These are phyloP conservation scores for Dactylella cylindrospora DNA, from an alignment of 2,329 filamentous ascomycete species.

Conservation along the genomic window DNA sequence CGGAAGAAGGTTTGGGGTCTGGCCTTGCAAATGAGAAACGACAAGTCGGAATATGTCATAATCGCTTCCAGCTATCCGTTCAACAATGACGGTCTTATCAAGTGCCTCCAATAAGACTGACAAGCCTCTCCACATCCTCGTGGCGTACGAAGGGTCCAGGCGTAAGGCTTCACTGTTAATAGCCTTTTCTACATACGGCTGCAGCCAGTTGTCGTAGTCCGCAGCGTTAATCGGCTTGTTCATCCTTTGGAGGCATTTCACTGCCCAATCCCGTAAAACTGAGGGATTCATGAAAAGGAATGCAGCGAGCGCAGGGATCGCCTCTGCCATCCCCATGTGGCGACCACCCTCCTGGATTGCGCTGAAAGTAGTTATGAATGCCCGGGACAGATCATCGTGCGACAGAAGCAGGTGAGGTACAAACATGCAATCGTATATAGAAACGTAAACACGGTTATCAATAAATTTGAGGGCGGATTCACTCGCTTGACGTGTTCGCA, in stretches of 20 bases:
- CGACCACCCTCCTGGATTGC: slow-evolving; percentile 45
- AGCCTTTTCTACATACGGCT: slow-evolving; percentile 42
- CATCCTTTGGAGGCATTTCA: slow-evolving; percentile 45
- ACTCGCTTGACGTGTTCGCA: slow-evolving; percentile 6
- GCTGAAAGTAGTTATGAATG: slow-evolving; percentile 43
- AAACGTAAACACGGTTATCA: slow-evolving; percentile 36
- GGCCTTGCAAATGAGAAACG: slow-evolving; percentile 46
- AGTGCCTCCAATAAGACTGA: slow-evolving; percentile 46
- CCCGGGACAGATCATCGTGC: slow-evolving; percentile 41
- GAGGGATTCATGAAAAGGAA: slow-evolving; percentile 47
- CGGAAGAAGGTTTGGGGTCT: slow-evolving; percentile 44
- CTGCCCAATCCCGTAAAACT: slow-evolving; percentile 43
- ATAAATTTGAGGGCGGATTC: slow-evolving; percentile 29
- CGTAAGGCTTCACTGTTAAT: slow-evolving; percentile 43
- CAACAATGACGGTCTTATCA: slow-evolving; percentile 46
- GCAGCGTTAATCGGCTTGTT: slow-evolving; percentile 41
- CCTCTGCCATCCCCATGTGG: slow-evolving; percentile 46
- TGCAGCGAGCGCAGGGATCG: slow-evolving; percentile 46
- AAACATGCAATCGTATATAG: slow-evolving; percentile 41
- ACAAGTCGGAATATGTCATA: slow-evolving; percentile 48
- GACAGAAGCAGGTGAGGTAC: slow-evolving; percentile 28
- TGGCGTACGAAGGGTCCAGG: slow-evolving; percentile 23
- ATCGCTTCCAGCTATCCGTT: slow-evolving; percentile 48
- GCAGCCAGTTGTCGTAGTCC: slow-evolving; percentile 46
- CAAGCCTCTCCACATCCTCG: slow-evolving; percentile 46